Base-by-base conservation (phyloP, 768 basidiomycete species). In the Amanita pallidorosea region DNA sequence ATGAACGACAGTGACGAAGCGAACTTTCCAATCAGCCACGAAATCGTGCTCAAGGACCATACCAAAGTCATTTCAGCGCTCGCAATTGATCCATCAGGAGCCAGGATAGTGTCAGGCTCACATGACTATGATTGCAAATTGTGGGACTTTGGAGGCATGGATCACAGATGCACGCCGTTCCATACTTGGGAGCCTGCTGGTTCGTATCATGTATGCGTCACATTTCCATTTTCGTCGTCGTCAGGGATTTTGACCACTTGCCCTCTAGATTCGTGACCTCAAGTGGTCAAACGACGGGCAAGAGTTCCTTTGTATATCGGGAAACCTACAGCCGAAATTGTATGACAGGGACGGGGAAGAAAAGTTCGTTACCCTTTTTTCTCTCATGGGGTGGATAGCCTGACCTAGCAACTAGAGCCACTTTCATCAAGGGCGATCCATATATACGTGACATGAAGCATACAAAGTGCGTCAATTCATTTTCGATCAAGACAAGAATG, bases 81-180 rank as follows among this genome's bases (percentile, higher is more conserved):
- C 17, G 76, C 92, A 0, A 70, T 98, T 43, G 96, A 99, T 66
- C 89, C 93, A 6, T 89, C 94, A 18, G 96, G 96, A 52, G 93
- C 95, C 11, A 81, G 96, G 33, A 69, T 99, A 27, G 68, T 89
- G 15, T 88, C 90, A 7, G 96, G 96, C 13, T 90, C 90, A 17
- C 86, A 98, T 68, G 96, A 99, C 65, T 98, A 98, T 62, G 96
- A 99, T 66, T 84, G 87, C 67, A 98, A 98, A 69, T 67, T 99
- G 49, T 99, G 95, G 94, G 96, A 99, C 67, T 98, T 98, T 67
- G 95, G 95, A 58, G 96, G 96, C 13, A 99, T 99, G 96, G 87
- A 89, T 61, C 71, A 75, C 55, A 71, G 81, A 56, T 83, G 85
- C 66, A 90, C 90, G 66, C 94, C 96, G 13, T 98, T 99, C 79